These are phyloP conservation scores for Kurtzmaniella fragi DNA, from an alignment of 805 yeast genomes.

Conservation along the genomic window DNA sequence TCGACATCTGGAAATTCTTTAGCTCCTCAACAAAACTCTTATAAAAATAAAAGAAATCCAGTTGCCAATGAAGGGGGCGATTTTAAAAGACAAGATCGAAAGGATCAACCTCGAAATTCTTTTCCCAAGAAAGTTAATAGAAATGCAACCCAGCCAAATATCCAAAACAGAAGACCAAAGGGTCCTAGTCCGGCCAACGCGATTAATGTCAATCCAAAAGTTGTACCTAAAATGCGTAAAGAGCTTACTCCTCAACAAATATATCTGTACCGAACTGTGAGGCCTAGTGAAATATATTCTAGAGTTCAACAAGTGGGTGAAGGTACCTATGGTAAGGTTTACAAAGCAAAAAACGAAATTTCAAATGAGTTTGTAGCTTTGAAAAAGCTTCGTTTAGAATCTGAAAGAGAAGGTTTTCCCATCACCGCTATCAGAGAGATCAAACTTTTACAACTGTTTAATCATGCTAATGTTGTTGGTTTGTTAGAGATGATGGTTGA, in stretches of 20 bases:
- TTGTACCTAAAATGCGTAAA: slow-evolving; percentile 11
- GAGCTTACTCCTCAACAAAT: slow-evolving; percentile 20
- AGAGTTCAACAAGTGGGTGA: slow-evolving; percentile 92
- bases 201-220: neutral
- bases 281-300: slow-evolving; percentile 47
- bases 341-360: slow-evolving; percentile 69
- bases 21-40: too few relatives aligned
- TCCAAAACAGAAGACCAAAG: neutral
- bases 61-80: neutral
- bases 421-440: slow-evolving; percentile 93
- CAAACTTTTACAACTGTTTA: slow-evolving; percentile 78
- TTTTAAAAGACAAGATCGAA: neutral
- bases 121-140: neutral
- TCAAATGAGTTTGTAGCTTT: slow-evolving; percentile 79
- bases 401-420: slow-evolving; percentile 93
- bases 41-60: neutral
- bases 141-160: neutral
- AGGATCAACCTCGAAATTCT: neutral
- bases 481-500: slow-evolving; percentile 89
- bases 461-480: slow-evolving; percentile 68
- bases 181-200: slow-evolving; percentile 1
- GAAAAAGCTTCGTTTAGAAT: slow-evolving; percentile 76
- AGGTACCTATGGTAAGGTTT: slow-evolving; percentile 96
- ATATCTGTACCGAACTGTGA: slow-evolving; percentile 23
- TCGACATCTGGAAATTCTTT: too few relatives aligned